These are phyloP conservation scores for Plasmodium vivax DNA, from an alignment of 169 alveolate genomes.

Conservation along the genomic window DNA sequence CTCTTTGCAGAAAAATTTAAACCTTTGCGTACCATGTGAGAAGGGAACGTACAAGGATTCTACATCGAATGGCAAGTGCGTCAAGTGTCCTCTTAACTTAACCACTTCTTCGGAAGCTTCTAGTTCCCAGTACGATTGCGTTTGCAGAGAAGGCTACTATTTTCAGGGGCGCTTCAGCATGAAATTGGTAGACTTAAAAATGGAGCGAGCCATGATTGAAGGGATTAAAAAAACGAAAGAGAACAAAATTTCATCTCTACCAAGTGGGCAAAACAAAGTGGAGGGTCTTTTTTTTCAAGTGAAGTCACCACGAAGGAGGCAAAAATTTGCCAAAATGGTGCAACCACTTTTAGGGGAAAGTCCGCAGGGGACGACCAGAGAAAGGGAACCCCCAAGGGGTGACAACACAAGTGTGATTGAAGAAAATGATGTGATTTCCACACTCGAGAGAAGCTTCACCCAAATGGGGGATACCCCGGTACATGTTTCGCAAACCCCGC, in stretches of 20 bases:
- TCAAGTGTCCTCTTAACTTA: constrained; percentile 80
- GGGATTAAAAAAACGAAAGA: neutral
- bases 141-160: constrained; percentile 85
- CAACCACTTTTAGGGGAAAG: neutral
- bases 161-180: constrained; percentile 15
- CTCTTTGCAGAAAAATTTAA: constrained; percentile 49
- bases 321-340: neutral
- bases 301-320: neutral
- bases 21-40: constrained; percentile 76
- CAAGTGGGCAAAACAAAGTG: neutral
- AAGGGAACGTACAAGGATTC: constrained; percentile 82
- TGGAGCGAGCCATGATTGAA: neutral
- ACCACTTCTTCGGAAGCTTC: constrained; percentile 78
- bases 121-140: constrained; percentile 80
- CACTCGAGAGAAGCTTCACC: neutral
- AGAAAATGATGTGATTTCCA: neutral
- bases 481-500: neutral
- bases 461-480: neutral
- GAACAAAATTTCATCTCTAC: neutral
- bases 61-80: constrained; percentile 76
- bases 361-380: neutral
- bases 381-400: neutral
- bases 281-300: neutral
- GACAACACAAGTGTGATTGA: neutral
- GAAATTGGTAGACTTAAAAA: constrained; percentile 1